Evolutionary conservation across 1,139 yeast species (phyloP).

Genomic region (Pichia kudriavzevii): DNA sequence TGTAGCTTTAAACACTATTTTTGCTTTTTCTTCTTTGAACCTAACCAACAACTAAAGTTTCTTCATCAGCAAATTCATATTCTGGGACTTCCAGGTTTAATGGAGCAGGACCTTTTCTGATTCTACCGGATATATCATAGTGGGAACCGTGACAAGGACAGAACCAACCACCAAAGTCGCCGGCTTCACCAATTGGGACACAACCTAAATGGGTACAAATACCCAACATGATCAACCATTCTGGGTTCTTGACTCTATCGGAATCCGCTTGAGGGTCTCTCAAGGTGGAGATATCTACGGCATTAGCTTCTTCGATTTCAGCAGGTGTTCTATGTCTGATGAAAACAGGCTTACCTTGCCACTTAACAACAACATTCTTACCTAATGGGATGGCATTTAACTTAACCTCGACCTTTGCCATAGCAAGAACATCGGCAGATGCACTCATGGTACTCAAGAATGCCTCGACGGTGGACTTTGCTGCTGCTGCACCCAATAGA

Average conservation of each 20-base stretch:
- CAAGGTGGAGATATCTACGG: constrained; percentile 61
- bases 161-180: constrained; percentile 99
- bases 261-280: constrained; percentile 94
- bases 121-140: constrained; percentile 99
- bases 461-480: constrained; percentile 95
- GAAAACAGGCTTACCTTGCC: constrained; percentile 99
- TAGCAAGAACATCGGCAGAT: constrained; percentile 96
- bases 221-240: constrained; percentile 99
- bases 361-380: constrained; percentile 94
- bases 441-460: constrained; percentile 94
- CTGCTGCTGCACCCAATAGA: constrained; percentile 89
- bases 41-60: constrained; percentile 78
- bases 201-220: constrained; percentile 99
- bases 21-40: constrained; percentile 4
- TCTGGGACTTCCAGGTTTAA: constrained; percentile 94
- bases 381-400: constrained; percentile 94
- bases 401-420: constrained; percentile 99
- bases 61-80: constrained; percentile 67
- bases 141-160: constrained; percentile 99
- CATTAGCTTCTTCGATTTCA: constrained; percentile 93
- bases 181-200: constrained; percentile 99
- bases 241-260: constrained; percentile 93
- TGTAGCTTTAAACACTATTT: neutral
- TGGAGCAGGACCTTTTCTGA: constrained; percentile 99
- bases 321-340: constrained; percentile 95